These are phyloP conservation scores for Xylariaceae sp. DNA, from an alignment of 2,329 filamentous ascomycete species.

Conservation along the genomic window DNA sequence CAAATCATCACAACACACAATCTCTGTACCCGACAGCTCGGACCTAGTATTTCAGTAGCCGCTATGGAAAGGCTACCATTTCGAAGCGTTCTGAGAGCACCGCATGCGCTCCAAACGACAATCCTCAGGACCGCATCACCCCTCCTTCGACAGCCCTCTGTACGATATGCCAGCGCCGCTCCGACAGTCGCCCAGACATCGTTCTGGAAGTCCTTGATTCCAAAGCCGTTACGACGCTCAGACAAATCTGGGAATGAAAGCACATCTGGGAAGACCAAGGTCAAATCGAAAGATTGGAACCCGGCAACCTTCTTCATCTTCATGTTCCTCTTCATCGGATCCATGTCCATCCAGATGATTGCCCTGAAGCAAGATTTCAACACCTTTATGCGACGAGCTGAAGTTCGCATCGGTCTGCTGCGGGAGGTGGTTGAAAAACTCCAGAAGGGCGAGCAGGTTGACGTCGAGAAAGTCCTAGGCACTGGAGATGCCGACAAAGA, in stretches of 20 bases:
- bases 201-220: constrained; percentile 68
- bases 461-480: constrained; percentile 78
- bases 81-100: constrained; percentile 11
- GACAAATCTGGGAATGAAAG: constrained; percentile 27
- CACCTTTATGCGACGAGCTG: constrained; percentile 69
- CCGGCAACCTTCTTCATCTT: constrained; percentile 78
- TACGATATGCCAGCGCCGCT: constrained; percentile 31
- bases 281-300: constrained; percentile 65
- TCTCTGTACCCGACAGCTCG: too few species aligned
- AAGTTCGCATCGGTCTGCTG: constrained; percentile 72
- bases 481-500: constrained; percentile 73
- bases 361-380: constrained; percentile 70
- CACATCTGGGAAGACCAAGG: constrained; percentile 26
- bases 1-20: too few species aligned
- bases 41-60: too few species aligned
- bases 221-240: constrained; percentile 57
- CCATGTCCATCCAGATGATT: constrained; percentile 92
- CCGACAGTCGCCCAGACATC: constrained; percentile 52
- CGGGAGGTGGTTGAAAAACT: constrained; percentile 70
- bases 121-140: too few species aligned
- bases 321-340: constrained; percentile 84
- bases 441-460: constrained; percentile 69
- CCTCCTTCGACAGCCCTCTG: not conserved
- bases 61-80: constrained; percentile 14
- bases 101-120: not conserved